A percentile compares a stretch with the other conserved stretches of the same genome.
Evolutionary conservation across 768 basidiomycete species (phyloP).

Genomic region (Kwoniella sp.): DNA sequence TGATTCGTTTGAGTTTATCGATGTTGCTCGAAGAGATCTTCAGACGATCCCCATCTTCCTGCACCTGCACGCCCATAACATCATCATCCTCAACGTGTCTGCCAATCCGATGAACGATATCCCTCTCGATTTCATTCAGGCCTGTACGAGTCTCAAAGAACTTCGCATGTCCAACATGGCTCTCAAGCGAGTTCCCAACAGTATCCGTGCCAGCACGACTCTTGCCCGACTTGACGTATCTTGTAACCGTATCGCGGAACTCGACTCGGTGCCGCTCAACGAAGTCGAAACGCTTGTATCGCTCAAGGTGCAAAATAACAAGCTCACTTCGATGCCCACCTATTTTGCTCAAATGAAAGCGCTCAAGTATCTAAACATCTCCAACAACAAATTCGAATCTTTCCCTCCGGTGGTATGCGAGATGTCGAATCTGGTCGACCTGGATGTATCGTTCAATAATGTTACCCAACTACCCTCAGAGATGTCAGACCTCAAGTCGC

Average conservation of each 20-base stretch:
- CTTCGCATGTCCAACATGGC: conserved; percentile 87
- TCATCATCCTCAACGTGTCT: conserved; percentile 82
- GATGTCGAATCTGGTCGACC: conserved; percentile 72
- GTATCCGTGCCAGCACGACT: conserved; percentile 72
- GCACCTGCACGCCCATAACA: conserved; percentile 79
- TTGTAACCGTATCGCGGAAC: conserved; percentile 84
- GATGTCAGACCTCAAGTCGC: conserved; percentile 68
- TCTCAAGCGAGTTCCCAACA: conserved; percentile 87
- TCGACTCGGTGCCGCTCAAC: conserved; percentile 82
- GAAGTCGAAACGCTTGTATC: conserved; percentile 69
- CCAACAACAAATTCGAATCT: conserved; percentile 85
- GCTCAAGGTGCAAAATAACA: conserved; percentile 85
- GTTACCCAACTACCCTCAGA: conserved; percentile 78
- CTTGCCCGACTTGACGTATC: conserved; percentile 83
- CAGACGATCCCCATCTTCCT: conserved; percentile 85
- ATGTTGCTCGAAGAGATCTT: conserved; percentile 76
- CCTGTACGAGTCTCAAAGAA: conserved; percentile 78
- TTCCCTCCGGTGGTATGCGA: conserved; percentile 76
- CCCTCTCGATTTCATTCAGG: conserved; percentile 92
- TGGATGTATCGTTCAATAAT: conserved; percentile 94
- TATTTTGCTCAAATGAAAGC: conserved; percentile 74
- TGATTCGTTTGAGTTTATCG: conserved; percentile 74
- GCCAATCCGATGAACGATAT: conserved; percentile 95
- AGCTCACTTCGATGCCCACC: conserved; percentile 81
- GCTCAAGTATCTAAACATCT: conserved; percentile 82